These are phyloP conservation scores for Danielia reshetovae DNA, from an alignment of 805 yeast species.

Conservation along the genomic window DNA sequence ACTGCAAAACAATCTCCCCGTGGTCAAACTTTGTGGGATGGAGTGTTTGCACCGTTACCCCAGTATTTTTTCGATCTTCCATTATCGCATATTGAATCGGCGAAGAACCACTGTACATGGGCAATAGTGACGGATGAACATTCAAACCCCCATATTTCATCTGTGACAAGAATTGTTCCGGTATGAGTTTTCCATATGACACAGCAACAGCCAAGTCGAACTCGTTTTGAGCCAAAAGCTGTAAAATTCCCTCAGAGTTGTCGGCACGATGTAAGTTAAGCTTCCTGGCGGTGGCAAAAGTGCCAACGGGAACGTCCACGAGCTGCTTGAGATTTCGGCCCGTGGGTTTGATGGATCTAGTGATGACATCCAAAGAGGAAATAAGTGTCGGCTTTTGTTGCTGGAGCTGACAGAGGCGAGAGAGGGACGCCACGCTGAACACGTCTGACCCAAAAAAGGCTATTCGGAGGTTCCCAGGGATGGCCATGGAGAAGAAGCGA, in stretches of 20 bases:
- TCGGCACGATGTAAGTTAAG: slow-evolving; percentile 52
- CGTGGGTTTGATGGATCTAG: slow-evolving; percentile 58
- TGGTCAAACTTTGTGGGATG: slow-evolving; percentile 84
- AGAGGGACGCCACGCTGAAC: slow-evolving; percentile 58
- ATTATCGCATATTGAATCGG: slow-evolving; percentile 81
- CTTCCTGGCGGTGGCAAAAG: slow-evolving; percentile 28
- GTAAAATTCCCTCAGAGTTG: slow-evolving; percentile 33
- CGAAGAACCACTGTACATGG: slow-evolving; percentile 80
- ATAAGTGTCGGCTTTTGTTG: slow-evolving; percentile 15
- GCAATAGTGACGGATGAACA: slow-evolving; percentile 89
- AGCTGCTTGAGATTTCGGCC: slow-evolving; percentile 52
- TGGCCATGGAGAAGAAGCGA: too few species aligned
- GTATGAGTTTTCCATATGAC: slow-evolving; percentile 83
- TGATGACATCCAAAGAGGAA: slow-evolving; percentile 53
- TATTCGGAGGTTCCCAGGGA: slow-evolving; percentile 19
- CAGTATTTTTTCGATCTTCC: slow-evolving; percentile 59
- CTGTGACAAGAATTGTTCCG: slow-evolving; percentile 47
- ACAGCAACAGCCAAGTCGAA: slow-evolving; percentile 83
- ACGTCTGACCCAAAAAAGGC: slow-evolving; percentile 79
- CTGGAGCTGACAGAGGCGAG: slow-evolving; percentile 26
- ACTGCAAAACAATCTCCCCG: slow-evolving; percentile 67
- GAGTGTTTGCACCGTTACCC: slow-evolving; percentile 84
- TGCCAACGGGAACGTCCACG: slow-evolving; percentile 53
- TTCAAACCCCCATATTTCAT: slow-evolving; percentile 70
- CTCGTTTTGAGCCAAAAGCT: slow-evolving; percentile 14